These are phyloP conservation scores for Diaporthe aspalathi DNA, from an alignment of 2,329 filamentous ascomycete genomes.

Conservation along the genomic window DNA sequence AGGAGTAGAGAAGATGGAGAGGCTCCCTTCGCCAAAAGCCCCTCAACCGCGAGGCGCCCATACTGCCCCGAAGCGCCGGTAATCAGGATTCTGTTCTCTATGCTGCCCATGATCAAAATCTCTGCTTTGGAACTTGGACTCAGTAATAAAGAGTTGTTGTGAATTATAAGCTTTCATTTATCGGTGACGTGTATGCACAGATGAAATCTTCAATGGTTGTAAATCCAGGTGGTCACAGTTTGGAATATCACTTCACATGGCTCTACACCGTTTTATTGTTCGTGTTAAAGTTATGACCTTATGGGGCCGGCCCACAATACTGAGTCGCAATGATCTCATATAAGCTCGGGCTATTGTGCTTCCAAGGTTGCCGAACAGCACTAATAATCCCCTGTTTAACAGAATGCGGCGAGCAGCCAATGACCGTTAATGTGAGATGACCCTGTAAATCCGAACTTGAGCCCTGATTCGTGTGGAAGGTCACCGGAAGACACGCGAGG, in stretches of 20 bases:
- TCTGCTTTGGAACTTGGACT: too few relatives aligned
- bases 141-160: too few relatives aligned
- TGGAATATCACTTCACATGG: not conserved
- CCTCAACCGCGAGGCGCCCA: slow-evolving; percentile 7
- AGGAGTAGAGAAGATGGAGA: slow-evolving; percentile 5
- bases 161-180: too few relatives aligned
- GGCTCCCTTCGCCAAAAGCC: not conserved
- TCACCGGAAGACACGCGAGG: not conserved
- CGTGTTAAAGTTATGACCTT: not conserved
- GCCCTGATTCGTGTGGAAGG: slow-evolving; percentile 2
- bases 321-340: not conserved
- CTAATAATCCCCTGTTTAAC: not conserved
- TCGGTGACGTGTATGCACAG: not conserved
- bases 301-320: slow-evolving; percentile 2
- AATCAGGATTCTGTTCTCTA: not conserved
- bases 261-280: not conserved
- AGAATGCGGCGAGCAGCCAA: not conserved
- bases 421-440: not conserved
- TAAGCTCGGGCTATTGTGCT: not conserved
- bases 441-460: not conserved
- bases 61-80: slow-evolving; percentile 16
- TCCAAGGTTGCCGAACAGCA: not conserved
- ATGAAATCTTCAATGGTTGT: not conserved
- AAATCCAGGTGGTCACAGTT: not conserved
- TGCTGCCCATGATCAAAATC: not conserved